These are phyloP conservation scores for Alternaria gansuensis DNA, from an alignment of 2,329 filamentous ascomycete genomes.

Conservation along the genomic window DNA sequence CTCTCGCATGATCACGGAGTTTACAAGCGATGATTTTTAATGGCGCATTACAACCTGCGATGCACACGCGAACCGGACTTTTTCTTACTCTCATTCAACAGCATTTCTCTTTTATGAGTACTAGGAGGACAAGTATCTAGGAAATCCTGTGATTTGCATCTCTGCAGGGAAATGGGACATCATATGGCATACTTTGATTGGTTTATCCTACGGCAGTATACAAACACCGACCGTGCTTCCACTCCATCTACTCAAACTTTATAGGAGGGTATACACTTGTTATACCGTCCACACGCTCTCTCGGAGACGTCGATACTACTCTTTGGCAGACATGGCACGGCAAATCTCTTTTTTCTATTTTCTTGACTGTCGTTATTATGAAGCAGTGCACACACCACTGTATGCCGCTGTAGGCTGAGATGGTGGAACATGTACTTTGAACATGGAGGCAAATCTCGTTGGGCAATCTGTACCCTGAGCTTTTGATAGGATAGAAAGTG, in stretches of 20 bases:
- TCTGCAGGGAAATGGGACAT: slow-evolving; percentile 23
- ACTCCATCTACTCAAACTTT: slow-evolving; percentile 28
- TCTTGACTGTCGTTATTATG: slow-evolving; percentile 26
- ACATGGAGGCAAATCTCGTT: slow-evolving; percentile 22
- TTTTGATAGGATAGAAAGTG: slow-evolving; percentile 25
- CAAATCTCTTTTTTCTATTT: slow-evolving; percentile 16
- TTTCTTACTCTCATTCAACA: slow-evolving; percentile 43
- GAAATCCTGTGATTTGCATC: slow-evolving; percentile 26
- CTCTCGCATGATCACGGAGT: slow-evolving; percentile 51
- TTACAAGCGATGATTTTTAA: slow-evolving; percentile 50
- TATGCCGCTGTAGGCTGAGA: slow-evolving; percentile 13
- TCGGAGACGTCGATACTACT: slow-evolving; percentile 12
- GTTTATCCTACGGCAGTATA: slow-evolving; percentile 27
- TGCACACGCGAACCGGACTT: slow-evolving; percentile 46
- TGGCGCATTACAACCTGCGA: slow-evolving; percentile 47
- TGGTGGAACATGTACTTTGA: slow-evolving; percentile 14
- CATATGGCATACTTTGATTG: slow-evolving; percentile 45
- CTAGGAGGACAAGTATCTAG: slow-evolving; percentile 44
- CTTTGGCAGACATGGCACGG: slow-evolving; percentile 16
- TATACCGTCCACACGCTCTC: slow-evolving; percentile 17
- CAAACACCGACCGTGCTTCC: slow-evolving; percentile 26
- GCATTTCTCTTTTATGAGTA: slow-evolving; percentile 35
- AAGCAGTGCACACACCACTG: slow-evolving; percentile 13
- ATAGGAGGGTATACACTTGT: slow-evolving; percentile 20
- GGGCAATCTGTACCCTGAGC: slow-evolving; percentile 20